Percentiles rank a stretch among this genome's conserved stretches.
These are phyloP conservation scores for Colletotrichum navitas DNA, from an alignment of 2,329 filamentous ascomycete genomes.

Conservation along the genomic window DNA sequence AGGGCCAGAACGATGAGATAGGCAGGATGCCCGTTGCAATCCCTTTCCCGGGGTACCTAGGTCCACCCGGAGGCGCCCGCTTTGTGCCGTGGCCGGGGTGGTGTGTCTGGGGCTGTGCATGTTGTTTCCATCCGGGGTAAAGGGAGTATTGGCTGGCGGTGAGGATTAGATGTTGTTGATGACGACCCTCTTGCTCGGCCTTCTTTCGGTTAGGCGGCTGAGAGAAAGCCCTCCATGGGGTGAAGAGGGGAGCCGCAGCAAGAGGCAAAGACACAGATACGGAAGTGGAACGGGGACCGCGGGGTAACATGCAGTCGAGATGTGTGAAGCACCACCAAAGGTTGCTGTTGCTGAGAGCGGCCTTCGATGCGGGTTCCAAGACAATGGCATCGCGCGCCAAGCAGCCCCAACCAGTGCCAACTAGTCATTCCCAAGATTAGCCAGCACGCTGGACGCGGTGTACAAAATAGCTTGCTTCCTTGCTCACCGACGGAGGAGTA, in stretches of 20 bases:
- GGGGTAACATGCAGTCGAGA: conserved; percentile 19
- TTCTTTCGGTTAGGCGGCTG: neutral
- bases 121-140: conserved; percentile 25
- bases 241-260: neutral
- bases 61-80: conserved; percentile 11
- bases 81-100: neutral
- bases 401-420: conserved; percentile 25
- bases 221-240: neutral
- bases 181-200: neutral
- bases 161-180: neutral
- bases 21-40: neutral
- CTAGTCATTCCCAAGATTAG: conserved; percentile 25
- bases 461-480: neutral
- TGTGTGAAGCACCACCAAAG: conserved; percentile 8
- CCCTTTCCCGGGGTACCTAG: conserved; percentile 2
- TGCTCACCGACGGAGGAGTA: conserved; percentile 2
- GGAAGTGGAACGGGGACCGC: neutral
- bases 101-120: conserved; percentile 18
- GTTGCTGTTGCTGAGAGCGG: conserved; percentile 23
- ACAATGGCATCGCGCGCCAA: conserved; percentile 35
- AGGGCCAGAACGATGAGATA: neutral
- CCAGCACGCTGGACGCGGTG: conserved; percentile 1
- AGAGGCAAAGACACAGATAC: neutral
- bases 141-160: neutral
- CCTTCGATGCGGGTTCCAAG: conserved; percentile 25